Conservation (phyloP, 2,329 filamentous ascomycete species). For the Magnaporthales sp. region DNA sequence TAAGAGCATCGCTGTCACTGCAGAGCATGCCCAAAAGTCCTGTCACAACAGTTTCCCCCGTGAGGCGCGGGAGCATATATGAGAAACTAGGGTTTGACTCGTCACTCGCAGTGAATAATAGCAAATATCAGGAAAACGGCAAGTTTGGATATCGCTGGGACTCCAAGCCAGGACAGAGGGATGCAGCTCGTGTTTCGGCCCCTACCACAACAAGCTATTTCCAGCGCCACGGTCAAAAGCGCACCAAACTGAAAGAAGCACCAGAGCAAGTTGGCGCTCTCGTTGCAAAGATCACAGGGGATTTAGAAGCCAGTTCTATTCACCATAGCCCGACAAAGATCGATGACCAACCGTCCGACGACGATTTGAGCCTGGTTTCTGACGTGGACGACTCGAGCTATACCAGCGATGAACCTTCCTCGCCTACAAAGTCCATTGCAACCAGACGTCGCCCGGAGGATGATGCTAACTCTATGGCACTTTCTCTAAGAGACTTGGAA, state of each 20-base stretch:
- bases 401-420: slow-evolving; percentile 38
- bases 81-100: slow-evolving; percentile 46
- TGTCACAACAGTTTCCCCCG: slow-evolving; percentile 13
- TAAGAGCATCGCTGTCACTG: slow-evolving; percentile 36
- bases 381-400: slow-evolving; percentile 47
- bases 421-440: slow-evolving; percentile 39
- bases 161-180: slow-evolving; percentile 16
- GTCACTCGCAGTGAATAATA: slow-evolving; percentile 42
- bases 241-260: slow-evolving; percentile 25
- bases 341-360: slow-evolving; percentile 31
- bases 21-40: slow-evolving; percentile 7
- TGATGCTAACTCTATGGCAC: slow-evolving; percentile 42
- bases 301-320: slow-evolving; percentile 23
- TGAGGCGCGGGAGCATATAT: slow-evolving; percentile 38
- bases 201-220: slow-evolving; percentile 38
- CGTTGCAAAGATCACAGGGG: slow-evolving; percentile 26
- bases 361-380: slow-evolving; percentile 42
- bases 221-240: slow-evolving; percentile 34
- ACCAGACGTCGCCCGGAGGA: slow-evolving; percentile 37
- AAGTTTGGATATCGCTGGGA: slow-evolving; percentile 37
- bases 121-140: slow-evolving; percentile 50
- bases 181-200: slow-evolving; percentile 19
- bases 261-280: slow-evolving; percentile 26
- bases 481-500: slow-evolving; percentile 41
- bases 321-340: slow-evolving; percentile 28